Evolutionary conservation across 2,329 filamentous ascomycete species (phyloP).

Genomic region (Alternaria burnsii): DNA sequence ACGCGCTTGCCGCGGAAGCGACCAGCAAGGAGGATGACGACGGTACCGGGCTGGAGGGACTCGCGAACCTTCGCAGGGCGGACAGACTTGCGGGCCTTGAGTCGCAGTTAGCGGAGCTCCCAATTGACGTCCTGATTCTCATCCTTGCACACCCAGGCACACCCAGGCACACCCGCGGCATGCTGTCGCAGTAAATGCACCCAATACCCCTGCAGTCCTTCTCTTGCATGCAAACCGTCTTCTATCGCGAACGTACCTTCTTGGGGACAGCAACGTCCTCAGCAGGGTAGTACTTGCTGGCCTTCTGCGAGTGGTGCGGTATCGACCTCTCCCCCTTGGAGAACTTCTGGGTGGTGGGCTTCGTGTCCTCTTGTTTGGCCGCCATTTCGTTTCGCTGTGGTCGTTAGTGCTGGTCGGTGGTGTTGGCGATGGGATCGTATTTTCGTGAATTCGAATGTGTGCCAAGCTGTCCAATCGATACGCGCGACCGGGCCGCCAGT

Average conservation of each 20-base stretch:
- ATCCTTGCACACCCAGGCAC: constrained; percentile 4
- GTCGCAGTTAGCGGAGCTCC: constrained; percentile 39
- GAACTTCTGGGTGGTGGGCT: constrained; percentile 83
- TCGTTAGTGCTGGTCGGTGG: constrained; percentile 38
- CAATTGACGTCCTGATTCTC: constrained; percentile 13
- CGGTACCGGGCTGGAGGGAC: constrained; percentile 90
- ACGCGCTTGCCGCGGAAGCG: constrained; percentile 99
- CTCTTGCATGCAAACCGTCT: constrained; percentile 26
- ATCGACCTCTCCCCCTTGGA: constrained; percentile 94
- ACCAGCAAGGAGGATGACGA: constrained; percentile 98
- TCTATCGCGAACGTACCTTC: constrained; percentile 77
- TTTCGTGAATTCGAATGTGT: constrained; percentile 25
- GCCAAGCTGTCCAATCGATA: constrained; percentile 24
- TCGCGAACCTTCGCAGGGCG: constrained; percentile 86
- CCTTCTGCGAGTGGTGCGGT: constrained; percentile 87
- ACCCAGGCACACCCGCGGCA: constrained; percentile 13
- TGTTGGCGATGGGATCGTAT: constrained; percentile 23
- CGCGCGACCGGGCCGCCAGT: constrained; percentile 20
- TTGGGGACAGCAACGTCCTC: constrained; percentile 88
- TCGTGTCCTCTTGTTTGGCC: constrained; percentile 50
- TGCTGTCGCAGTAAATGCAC: constrained; percentile 9
- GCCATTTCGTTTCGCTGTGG: constrained; percentile 72
- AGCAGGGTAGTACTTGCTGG: constrained; percentile 98
- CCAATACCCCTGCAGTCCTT: constrained; percentile 16
- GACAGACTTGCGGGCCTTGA: constrained; percentile 90